These are phyloP conservation scores for Mycosphaerella arachidis DNA, from an alignment of 2,329 filamentous ascomycete species.

Conservation along the genomic window DNA sequence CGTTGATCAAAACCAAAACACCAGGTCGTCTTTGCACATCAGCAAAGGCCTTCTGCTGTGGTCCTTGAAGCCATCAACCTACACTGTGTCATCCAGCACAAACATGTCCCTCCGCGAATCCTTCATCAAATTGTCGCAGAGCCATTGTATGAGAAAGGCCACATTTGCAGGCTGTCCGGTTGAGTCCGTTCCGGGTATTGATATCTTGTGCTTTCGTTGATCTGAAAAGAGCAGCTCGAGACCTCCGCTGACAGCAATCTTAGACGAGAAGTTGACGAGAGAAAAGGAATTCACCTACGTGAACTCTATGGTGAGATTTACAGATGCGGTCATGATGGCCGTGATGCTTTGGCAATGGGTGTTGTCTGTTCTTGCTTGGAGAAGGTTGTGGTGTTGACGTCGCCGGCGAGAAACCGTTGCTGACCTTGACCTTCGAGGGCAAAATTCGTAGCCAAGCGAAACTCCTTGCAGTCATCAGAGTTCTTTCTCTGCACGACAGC, in stretches of 20 bases:
- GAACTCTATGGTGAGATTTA: slow-evolving; percentile 70
- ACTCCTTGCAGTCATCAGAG: not conserved
- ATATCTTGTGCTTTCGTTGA: slow-evolving; percentile 66
- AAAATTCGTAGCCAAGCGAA: not conserved
- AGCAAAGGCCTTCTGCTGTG: not conserved
- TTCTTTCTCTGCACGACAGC: not conserved
- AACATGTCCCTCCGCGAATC: slow-evolving; percentile 85
- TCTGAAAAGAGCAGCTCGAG: slow-evolving; percentile 92
- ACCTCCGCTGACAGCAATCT: slow-evolving; percentile 58
- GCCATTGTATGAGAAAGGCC: slow-evolving; percentile 69
- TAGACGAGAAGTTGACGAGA: slow-evolving; percentile 6
- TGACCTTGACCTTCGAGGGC: not conserved
- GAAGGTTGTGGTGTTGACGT: not conserved
- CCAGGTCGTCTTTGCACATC: slow-evolving; percentile 70
- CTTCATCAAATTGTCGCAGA: slow-evolving; percentile 78
- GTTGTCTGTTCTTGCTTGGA: not conserved
- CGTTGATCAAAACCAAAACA: slow-evolving; percentile 94
- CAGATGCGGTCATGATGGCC: slow-evolving; percentile 23
- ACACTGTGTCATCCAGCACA: slow-evolving; percentile 83
- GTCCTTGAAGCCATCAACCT: slow-evolving; percentile 41
- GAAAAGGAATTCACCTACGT: slow-evolving; percentile 46
- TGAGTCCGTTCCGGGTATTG: slow-evolving; percentile 60
- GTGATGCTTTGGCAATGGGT: not conserved
- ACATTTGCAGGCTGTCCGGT: slow-evolving; percentile 63
- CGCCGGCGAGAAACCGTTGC: not conserved